Base-by-base conservation (phyloP, 306 rosid species). In the Ziziphus jujuba region DNA sequence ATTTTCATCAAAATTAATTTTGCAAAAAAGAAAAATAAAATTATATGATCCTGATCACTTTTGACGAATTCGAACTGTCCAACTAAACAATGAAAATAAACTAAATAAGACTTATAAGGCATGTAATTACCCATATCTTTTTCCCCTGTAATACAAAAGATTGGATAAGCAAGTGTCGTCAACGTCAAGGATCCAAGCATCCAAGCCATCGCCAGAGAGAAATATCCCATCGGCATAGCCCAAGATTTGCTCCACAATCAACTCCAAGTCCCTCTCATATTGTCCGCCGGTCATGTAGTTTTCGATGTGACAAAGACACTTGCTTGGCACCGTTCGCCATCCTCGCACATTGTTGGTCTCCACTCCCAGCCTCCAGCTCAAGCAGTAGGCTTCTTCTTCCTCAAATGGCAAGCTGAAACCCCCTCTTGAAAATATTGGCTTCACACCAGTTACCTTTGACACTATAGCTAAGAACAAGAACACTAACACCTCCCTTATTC, bases 151-250 rank as follows among this genome's bases (percentile, higher is more conserved):
- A 56, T 84, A 91, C 9, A 63, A 28, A 5, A 91, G 17, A 79
- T 91, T 91, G 19, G 96, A 91, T 59, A 91, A 69, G 77, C 97
- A 88, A 16, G 97, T 91, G 72, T 88, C 97, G 23, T 91, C 97
- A 9, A 91, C 96, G 25, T 91, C 96, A 14, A 88, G 57, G 28
- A 88, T 73, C 96, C 92, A 91, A 1, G 87, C 92, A 23, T 91
- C 89, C 63, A 55, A n/a, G 62, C 80, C 87, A 28, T 84, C 86
- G 1, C 5, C 24, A 1, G 78, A 23, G 15, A 67, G 65, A 9
- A 35, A 10, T 0, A 88, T 81, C 6, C 67, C 71, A 1, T 12
- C 54, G 4, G 70, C 82, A 35, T 84, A 88, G 0, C 20, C 17
- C 38, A 66, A 1, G n/a, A 88, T 84, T 20, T 86, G 73, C 19